Evolutionary conservation across 495 filamentous ascomycete species (phyloP).

Genomic region (Baudoinia panamericana): DNA sequence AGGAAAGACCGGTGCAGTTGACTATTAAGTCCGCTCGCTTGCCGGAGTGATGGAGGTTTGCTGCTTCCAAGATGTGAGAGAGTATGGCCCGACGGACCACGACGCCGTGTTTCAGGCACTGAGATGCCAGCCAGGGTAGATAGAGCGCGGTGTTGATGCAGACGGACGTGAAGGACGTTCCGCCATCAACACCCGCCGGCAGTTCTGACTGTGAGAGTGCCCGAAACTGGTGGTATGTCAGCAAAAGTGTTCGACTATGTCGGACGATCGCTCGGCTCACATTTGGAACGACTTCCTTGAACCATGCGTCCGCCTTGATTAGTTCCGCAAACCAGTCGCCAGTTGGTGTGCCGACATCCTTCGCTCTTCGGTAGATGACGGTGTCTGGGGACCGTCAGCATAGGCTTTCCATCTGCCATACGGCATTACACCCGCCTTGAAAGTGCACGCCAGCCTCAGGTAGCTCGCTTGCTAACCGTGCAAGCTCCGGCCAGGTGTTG

Average conservation of each 20-base stretch:
- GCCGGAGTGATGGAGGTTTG: slow-evolving; percentile 47
- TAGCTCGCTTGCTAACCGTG: slow-evolving; percentile 42
- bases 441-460: slow-evolving; percentile 87
- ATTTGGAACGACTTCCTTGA: slow-evolving; percentile 58
- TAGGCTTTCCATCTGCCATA: neutral
- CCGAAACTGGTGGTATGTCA: slow-evolving; percentile 23
- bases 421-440: slow-evolving; percentile 41
- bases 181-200: slow-evolving; percentile 49
- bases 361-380: slow-evolving; percentile 49
- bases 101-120: slow-evolving; percentile 59
- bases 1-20: slow-evolving; percentile 75
- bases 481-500: slow-evolving; percentile 32
- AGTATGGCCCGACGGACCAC: slow-evolving; percentile 48
- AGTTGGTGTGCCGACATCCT: slow-evolving; percentile 40
- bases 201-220: slow-evolving; percentile 42
- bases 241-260: neutral
- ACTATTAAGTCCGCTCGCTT: slow-evolving; percentile 56
- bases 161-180: slow-evolving; percentile 61
- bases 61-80: slow-evolving; percentile 61
- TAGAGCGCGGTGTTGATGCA: slow-evolving; percentile 88
- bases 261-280: slow-evolving; percentile 35
- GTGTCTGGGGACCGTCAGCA: slow-evolving; percentile 32
- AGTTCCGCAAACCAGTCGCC: slow-evolving; percentile 49
- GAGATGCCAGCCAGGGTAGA: slow-evolving; percentile 66
- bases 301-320: slow-evolving; percentile 66